These are phyloP conservation scores for Euphorbia schlechtendalii DNA, from an alignment of 441 rosid genomes.

Conservation along the genomic window DNA sequence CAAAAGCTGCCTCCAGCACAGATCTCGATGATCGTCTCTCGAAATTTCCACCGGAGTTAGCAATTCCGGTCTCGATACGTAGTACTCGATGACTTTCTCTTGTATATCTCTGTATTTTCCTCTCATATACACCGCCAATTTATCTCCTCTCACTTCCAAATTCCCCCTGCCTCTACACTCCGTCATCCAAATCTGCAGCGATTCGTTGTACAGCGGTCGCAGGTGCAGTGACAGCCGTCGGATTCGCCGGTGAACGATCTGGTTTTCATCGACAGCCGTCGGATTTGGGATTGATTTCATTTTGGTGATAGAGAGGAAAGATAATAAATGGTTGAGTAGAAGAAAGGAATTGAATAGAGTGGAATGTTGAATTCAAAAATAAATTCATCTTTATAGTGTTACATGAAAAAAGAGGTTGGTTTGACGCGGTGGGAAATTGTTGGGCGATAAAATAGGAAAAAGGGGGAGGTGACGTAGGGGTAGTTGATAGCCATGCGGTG, in stretches of 20 bases:
- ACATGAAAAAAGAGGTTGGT: too few species aligned
- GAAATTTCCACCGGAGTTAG: slow-evolving; percentile 82
- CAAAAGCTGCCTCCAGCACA: slow-evolving; percentile 71
- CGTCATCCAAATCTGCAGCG: slow-evolving; percentile 26
- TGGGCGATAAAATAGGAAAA: too few species aligned
- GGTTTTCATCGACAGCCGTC: slow-evolving; percentile 30
- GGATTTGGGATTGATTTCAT: slow-evolving; percentile 29
- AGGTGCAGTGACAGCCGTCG: slow-evolving; percentile 51
- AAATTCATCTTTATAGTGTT: too few species aligned
- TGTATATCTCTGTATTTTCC: slow-evolving; percentile 71
- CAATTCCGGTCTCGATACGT: slow-evolving; percentile 60
- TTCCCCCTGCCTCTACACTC: slow-evolving; percentile 35
- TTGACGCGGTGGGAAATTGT: too few species aligned
- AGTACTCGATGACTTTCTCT: slow-evolving; percentile 52
- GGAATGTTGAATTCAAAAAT: too few species aligned
- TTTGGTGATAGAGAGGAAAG: not conserved
- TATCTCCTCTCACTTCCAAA: slow-evolving; percentile 43
- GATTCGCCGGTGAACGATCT: slow-evolving; percentile 41
- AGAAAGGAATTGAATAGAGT: slow-evolving; percentile 7
- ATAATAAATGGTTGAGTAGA: not conserved
- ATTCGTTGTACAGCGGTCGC: slow-evolving; percentile 19
- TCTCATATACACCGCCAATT: slow-evolving; percentile 49
- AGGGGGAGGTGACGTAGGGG: slow-evolving; percentile 25
- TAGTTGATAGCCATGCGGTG: slow-evolving; percentile 35
- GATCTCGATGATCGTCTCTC: slow-evolving; percentile 64